Evolutionary conservation across 768 basidiomycete genomes (phyloP).

Genomic region (Macrolepiota dolichaula): DNA sequence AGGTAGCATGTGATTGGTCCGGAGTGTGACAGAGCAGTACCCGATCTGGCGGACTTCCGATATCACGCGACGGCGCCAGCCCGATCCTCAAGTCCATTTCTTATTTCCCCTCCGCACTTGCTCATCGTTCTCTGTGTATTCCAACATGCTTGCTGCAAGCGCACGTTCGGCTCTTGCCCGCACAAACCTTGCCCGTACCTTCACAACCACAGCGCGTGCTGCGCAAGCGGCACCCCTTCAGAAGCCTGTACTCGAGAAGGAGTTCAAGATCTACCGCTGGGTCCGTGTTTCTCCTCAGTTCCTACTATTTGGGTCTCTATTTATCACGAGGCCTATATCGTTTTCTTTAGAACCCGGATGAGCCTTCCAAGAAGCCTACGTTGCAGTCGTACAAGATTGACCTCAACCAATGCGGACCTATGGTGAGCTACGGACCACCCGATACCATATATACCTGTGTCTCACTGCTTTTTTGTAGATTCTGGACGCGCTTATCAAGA

Average conservation of each 20-base stretch:
- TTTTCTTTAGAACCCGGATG: conserved; percentile 76
- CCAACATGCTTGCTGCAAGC: conserved; percentile 10
- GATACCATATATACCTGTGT: conserved; percentile 2
- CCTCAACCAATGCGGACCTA: conserved; percentile 92
- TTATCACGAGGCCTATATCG: conserved; percentile 18
- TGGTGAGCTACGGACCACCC: conserved; percentile 45
- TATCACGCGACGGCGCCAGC: conserved; percentile 18
- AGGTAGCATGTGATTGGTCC: conserved; percentile 18
- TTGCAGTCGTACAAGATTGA: conserved; percentile 92
- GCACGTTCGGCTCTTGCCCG: conserved; percentile 4
- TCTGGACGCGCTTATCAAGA: conserved; percentile 94
- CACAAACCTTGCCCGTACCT: conserved; percentile 17
- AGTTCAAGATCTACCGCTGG: conserved; percentile 99
- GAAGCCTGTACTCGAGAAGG: conserved; percentile 77
- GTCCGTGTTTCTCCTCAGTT: conserved; percentile 37
- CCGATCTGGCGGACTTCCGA: conserved; percentile 16
- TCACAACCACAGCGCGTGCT: conserved; percentile 16
- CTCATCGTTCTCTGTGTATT: conserved; percentile 10
- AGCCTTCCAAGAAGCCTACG: conserved; percentile 85
- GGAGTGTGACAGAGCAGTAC: conserved; percentile 1
- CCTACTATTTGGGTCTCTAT: not conserved
- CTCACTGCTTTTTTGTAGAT: conserved; percentile 37
- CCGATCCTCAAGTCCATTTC: conserved; percentile 15
- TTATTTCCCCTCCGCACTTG: conserved; percentile 3
- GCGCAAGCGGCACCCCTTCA: conserved; percentile 49